Percentiles rank a stretch among this genome's conserved stretches.
Evolutionary conservation across 805 yeast species (phyloP).

Genomic region (Starmera quercuum): DNA sequence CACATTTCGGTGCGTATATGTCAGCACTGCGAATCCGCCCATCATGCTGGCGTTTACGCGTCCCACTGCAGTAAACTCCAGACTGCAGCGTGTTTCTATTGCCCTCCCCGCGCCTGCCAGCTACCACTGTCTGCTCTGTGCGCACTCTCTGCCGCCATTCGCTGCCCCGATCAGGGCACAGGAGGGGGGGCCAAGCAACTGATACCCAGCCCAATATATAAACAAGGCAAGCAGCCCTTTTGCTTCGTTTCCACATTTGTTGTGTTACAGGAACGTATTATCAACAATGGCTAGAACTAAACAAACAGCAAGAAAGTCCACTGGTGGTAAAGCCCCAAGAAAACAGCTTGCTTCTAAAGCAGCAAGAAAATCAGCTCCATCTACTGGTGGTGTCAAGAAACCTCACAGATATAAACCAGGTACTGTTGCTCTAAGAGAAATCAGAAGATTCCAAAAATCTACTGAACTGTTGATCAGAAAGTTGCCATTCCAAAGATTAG

Average conservation of each 20-base stretch:
- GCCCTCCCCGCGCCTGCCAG: too few relatives aligned
- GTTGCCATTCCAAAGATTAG: slow-evolving; percentile 95
- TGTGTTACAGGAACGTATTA: too few relatives aligned
- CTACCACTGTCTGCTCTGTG: too few relatives aligned
- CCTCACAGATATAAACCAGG: slow-evolving; percentile 98
- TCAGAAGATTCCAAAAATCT: slow-evolving; percentile 94
- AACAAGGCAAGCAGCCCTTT: too few relatives aligned
- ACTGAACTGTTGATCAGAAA: slow-evolving; percentile 93
- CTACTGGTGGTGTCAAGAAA: slow-evolving; percentile 88
- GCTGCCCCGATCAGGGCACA: too few relatives aligned
- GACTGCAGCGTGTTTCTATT: too few relatives aligned
- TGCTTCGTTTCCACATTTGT: too few relatives aligned
- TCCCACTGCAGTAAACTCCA: too few relatives aligned
- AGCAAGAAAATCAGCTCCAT: slow-evolving; percentile 90
- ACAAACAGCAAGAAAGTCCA: slow-evolving; percentile 91
- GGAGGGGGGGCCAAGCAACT: too few relatives aligned
- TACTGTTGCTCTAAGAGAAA: slow-evolving; percentile 94
- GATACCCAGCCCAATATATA: too few relatives aligned
- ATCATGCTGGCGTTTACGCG: not conserved
- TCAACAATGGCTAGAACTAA: slow-evolving; percentile 83
- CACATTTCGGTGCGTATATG: slow-evolving; percentile 12
- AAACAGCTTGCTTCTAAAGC: slow-evolving; percentile 87
- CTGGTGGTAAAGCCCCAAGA: slow-evolving; percentile 97
- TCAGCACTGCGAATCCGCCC: slow-evolving; percentile 6
- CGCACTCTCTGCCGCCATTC: too few relatives aligned